Percentiles rank a stretch among this genome's conserved stretches.
phyloP scores from a whole-genome alignment of 371 early-diverging fungal genomes.

The Mucor piriformis region DNA sequence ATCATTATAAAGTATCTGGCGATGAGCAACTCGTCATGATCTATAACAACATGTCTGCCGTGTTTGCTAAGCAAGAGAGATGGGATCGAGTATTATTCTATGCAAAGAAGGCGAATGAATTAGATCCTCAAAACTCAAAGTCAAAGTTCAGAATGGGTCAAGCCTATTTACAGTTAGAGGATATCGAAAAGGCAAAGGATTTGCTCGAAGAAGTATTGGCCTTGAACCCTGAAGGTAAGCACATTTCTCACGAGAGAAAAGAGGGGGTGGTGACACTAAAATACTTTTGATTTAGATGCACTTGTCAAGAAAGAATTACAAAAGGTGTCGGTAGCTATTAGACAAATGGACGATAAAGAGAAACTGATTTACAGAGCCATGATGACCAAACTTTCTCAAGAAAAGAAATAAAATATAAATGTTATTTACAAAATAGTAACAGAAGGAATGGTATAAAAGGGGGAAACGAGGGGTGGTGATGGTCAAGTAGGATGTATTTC shows the following conservation, averaged over 20 bases:
- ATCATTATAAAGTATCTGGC: constrained; percentile 22
- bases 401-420: constrained; percentile 6
- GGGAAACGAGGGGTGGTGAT: neutral
- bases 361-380: constrained; percentile 37
- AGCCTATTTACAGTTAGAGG: constrained; percentile 34
- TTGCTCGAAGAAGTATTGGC: constrained; percentile 24
- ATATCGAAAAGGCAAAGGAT: constrained; percentile 33
- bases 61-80: constrained; percentile 42
- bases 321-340: constrained; percentile 42
- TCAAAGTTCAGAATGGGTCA: constrained; percentile 48
- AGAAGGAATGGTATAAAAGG: neutral
- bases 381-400: constrained; percentile 30
- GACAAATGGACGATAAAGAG: constrained; percentile 27
- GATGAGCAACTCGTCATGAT: constrained; percentile 44
- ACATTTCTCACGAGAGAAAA: neutral
- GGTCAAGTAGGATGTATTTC: constrained; percentile 15
- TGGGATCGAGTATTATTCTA: constrained; percentile 44
- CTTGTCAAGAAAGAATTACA: constrained; percentile 48
- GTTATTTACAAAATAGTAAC: constrained; percentile 5
- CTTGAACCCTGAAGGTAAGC: constrained; percentile 40
- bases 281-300: constrained; percentile 21
- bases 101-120: constrained; percentile 35
- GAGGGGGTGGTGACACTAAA: neutral
- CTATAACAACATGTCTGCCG: constrained; percentile 53
- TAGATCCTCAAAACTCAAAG: constrained; percentile 39